Percentiles rank a stretch among this genome's conserved stretches.
Evolutionary conservation across 2,329 filamentous ascomycete genomes (phyloP).

Genomic region (Chaetomium strumarium): DNA sequence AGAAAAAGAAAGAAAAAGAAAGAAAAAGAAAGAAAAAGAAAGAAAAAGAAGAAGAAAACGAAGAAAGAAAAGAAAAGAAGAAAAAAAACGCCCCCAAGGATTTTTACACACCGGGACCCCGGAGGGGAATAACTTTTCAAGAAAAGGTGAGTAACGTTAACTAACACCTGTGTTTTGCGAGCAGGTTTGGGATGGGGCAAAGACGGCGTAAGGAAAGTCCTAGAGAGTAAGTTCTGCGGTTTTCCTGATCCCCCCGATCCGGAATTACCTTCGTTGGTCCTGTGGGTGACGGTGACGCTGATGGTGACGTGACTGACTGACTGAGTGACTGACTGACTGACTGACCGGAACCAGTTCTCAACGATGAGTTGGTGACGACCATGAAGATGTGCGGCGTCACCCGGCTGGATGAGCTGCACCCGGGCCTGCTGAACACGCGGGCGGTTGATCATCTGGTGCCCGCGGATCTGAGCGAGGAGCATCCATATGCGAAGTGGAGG

Average conservation of each 20-base stretch:
- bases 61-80: too few relatives aligned
- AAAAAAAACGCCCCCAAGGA: too few relatives aligned
- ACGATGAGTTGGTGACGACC: slow-evolving; percentile 58
- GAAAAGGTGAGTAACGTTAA: not conserved
- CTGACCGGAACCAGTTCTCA: slow-evolving; percentile 35
- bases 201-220: slow-evolving; percentile 48
- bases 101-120: too few relatives aligned
- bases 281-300: not conserved
- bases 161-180: not conserved
- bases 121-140: too few relatives aligned
- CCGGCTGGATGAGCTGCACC: slow-evolving; percentile 53
- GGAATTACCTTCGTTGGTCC: not conserved
- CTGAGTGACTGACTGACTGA: not conserved
- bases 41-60: too few relatives aligned
- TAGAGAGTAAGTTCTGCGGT: slow-evolving; percentile 41
- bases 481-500: slow-evolving; percentile 41
- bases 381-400: slow-evolving; percentile 63
- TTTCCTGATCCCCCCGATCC: not conserved
- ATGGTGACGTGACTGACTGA: too few relatives aligned
- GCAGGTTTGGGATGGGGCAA: slow-evolving; percentile 50
- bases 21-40: too few relatives aligned
- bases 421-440: slow-evolving; percentile 54
- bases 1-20: too few relatives aligned
- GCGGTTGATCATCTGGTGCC: slow-evolving; percentile 44
- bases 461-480: slow-evolving; percentile 31